Percentiles rank a stretch among this genome's conserved stretches.
Evolutionary conservation across 768 basidiomycete genomes (phyloP).

Genomic region (Suillus decipiens): DNA sequence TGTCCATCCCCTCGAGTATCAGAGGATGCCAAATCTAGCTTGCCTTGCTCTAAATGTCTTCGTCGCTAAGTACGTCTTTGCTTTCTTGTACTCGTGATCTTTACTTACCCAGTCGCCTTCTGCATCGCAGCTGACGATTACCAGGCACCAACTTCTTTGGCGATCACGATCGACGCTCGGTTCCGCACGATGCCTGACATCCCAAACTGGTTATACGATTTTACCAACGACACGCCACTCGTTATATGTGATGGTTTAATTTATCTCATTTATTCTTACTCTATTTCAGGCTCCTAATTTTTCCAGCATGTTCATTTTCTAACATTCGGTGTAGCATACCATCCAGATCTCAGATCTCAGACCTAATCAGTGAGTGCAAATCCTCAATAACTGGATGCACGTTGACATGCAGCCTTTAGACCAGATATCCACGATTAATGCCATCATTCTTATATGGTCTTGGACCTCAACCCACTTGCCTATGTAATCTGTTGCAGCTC

Average conservation of each 20-base stretch:
- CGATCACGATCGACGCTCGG: not conserved
- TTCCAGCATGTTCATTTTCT: not conserved
- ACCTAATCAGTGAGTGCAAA: not conserved
- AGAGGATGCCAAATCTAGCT: not conserved
- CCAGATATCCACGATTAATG: not conserved
- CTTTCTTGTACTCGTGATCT: too few species aligned
- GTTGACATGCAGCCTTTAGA: not conserved
- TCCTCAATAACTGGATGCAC: not conserved
- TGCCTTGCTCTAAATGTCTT: constrained; percentile 17
- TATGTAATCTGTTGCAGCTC: not conserved
- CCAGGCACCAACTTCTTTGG: not conserved
- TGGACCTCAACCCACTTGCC: not conserved
- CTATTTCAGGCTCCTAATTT: not conserved
- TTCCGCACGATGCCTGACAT: not conserved
- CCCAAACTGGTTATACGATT: not conserved
- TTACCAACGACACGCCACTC: not conserved
- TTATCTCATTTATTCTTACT: constrained; percentile 1
- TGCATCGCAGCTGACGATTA: not conserved
- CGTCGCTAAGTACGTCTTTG: constrained; percentile 11
- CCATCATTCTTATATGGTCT: not conserved
- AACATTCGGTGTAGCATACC: not conserved
- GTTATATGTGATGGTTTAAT: not conserved
- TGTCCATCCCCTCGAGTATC: not conserved
- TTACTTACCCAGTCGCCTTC: too few species aligned
- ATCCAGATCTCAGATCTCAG: too few species aligned